Evolutionary conservation across 306 rosid genomes (phyloP), one percentile per base, ranked within the genome.

Genomic region (Castanea sativa): DNA sequence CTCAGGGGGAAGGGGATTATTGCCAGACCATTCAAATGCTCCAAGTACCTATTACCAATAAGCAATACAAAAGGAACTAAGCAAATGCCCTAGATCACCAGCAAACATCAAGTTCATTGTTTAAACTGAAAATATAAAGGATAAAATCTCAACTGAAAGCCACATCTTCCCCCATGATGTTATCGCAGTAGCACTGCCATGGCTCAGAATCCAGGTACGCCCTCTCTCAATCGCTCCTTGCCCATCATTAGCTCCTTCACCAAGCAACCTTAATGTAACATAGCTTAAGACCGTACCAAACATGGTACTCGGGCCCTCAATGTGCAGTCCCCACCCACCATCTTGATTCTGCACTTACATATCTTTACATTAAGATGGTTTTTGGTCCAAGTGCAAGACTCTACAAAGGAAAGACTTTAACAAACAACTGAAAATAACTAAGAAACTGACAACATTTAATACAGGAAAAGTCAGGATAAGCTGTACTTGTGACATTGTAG

Each of bases 161-260:
- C 97, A 94, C 94, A 92, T 92, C 87, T 94, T 94, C 59, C 98
- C 98, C 98, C 97, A 94, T 0, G 96, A 94, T 14, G 98, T 89
- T 53, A 89, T 91, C 65, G 33, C 72, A 68, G 91, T 85, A 60
- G 98, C 98, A 82, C 96, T 90, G 45, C 98, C 98, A 69, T 91
- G 98, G 55, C 72, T 86, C 27, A 92, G 89, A 83, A 92, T 94
- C 98, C 98, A 94, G 19, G 73, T 87, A 19, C 87, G 89, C 5
- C 80, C 97, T 74, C 38, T 83, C 87, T 85, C 92, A 88, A 92
- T 83, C 0, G 81, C 84, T 69, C 96, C 94, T 55, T 88, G 53
- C 73, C 97, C 89, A 75, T 91, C 98, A 69, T 93, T 85, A 57
- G 90, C 86, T 78, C 87, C 93, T 84, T 94, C 98, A 4, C 97